Evolutionary conservation across 2,329 filamentous ascomycete species (phyloP), one percentile per base, ranked within the genome.

Genomic region (Chaetothyriales sp.): DNA sequence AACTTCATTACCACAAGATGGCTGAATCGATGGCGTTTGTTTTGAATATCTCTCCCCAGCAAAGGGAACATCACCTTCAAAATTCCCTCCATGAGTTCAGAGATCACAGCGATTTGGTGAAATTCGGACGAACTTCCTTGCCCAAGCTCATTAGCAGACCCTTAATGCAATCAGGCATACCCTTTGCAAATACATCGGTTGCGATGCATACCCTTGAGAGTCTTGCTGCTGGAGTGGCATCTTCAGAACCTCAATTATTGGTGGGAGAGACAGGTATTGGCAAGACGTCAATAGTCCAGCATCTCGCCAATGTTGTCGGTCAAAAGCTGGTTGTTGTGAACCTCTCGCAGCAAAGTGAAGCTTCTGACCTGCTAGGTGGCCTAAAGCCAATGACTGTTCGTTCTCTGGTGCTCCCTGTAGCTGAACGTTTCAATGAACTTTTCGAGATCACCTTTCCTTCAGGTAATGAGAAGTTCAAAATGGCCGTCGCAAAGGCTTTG

Each of bases 231-330:
- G 84, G 88, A 1, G 79, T 95, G 5, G 81, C 84, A 55, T 78
- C 88, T 60, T 78, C 79, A n/a, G 92, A 99, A 62, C 88, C 93
- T 3, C 78, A 95, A 1, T 71, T 99, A 18, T 78, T 99, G 25
- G 92, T 99, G n/a, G 92, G 92, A 63, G 92, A 99, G 70, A 99
- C 92, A 6, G 92, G 92, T 71, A 95, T 95, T 48, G 92, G 92
- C 61, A 99, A 99, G 69, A 99, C 92, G 0, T 95, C 92, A 0
- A 85, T 92, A 22, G 83, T 98, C 12, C 92, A 99, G 65, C 88
- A 95, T 63, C 73, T 99, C 51, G 88, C 92, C 0, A 81, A 84
- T 52, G 77, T 83, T 2, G 75, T 95, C 25, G 86, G 89, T 1
- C 84, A 88, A 63, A 93, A 86, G 60, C 76, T 99, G 10, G 84